These are phyloP conservation scores for Neostapfia colusana DNA, from an alignment of 176 grass and related monocot species.

Conservation along the genomic window DNA sequence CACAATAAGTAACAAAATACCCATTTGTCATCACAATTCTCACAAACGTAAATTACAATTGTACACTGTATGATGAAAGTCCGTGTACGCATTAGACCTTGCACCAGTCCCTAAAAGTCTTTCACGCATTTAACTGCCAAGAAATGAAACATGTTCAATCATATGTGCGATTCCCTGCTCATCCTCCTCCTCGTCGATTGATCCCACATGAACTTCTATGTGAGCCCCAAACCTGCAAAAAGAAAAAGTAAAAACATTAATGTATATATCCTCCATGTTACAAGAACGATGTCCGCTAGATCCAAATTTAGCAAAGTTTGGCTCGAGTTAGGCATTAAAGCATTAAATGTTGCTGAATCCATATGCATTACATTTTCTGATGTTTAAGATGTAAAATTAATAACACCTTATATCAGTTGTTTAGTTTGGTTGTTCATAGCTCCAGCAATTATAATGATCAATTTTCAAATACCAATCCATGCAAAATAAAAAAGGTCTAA, in stretches of 20 bases:
- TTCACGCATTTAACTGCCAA: slow-evolving; percentile 98
- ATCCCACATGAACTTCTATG: slow-evolving; percentile 99
- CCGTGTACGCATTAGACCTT: slow-evolving; percentile 97
- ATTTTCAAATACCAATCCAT: not conserved
- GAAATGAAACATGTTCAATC: slow-evolving; percentile 98
- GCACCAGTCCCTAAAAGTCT: slow-evolving; percentile 95
- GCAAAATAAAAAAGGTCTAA: not conserved
- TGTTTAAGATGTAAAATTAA: slow-evolving; percentile 16
- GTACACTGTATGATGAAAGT: slow-evolving; percentile 99
- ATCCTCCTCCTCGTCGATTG: slow-evolving; percentile 93
- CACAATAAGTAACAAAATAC: no score
- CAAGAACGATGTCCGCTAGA: slow-evolving; percentile 6
- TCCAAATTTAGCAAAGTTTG: slow-evolving; percentile 21
- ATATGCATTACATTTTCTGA: not conserved
- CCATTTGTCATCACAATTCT: no score
- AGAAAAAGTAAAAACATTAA: slow-evolving; percentile 8
- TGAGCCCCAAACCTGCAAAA: slow-evolving; percentile 90
- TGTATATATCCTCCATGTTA: slow-evolving; percentile 1
- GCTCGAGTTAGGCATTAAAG: not conserved
- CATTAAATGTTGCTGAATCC: slow-evolving; percentile 1
- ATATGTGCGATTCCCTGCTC: slow-evolving; percentile 99
- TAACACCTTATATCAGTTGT: not conserved
- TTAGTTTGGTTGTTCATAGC: not conserved
- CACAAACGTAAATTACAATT: no score
- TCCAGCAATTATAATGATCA: slow-evolving; percentile 1